Evolutionary conservation across 208 protist genomes (phyloP), one percentile per base, ranked within the genome.

Genomic region (Zelonia costaricensis): DNA sequence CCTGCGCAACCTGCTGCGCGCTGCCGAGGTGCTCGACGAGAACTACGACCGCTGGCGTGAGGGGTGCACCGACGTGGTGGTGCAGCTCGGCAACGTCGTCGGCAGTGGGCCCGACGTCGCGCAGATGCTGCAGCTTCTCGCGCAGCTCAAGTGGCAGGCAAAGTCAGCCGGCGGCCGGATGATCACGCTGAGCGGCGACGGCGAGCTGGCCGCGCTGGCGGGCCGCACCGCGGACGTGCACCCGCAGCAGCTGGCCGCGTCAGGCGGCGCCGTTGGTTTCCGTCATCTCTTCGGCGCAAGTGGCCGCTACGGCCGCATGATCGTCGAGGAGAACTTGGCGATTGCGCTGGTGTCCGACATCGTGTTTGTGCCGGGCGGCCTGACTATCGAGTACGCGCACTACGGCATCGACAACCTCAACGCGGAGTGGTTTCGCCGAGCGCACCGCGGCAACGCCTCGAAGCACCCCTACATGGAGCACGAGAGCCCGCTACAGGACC

Each of bases 41-140:
- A 13, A 30, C 1, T 62, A 27, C 6, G 40, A 67, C 20, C 28
- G 48, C 10, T 92, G 85, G 84, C 61, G 69, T 15, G 65, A 67
- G 20, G 85, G 74, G n/a, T 61, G 57, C 43, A 53, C 30, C 9
- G 51, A 65, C 57, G 62, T 64, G 4, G 75, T 92, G 0, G 74
- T 94, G 27, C 88, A 91, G 69, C 61, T 85, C 30, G 85, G 88
- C 58, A 76, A 94, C 64, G 63, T 91, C 20, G 70, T 79, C 3
- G 83, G 84, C 65, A 54, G 78, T 23, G 82, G 82, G 27, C 69
- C 52, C 1, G 67, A 88, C 47, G 27, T 52, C 2, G 48, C 66
- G 22, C 40, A 78, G 31, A 80, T 88, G 22, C 61, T 84, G 28
- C 59, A 82, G 45, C 55, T 84, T 5, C 86, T 86, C 30, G 66